These are phyloP conservation scores for Vigna unguiculata DNA, from an alignment of 306 rosid species.

Conservation along the genomic window DNA sequence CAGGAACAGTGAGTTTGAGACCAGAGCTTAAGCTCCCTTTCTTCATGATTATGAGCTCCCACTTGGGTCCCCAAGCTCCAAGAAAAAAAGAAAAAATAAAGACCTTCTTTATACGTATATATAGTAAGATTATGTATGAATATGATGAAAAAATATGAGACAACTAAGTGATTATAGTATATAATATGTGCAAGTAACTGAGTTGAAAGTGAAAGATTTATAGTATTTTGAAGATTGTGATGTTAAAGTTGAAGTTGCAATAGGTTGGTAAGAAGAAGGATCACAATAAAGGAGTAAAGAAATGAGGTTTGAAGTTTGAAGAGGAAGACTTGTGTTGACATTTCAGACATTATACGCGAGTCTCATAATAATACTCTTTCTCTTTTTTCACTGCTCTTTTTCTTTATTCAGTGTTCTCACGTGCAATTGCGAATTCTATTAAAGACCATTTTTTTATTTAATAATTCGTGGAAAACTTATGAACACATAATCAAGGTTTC, in stretches of 20 bases:
- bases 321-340: constrained; percentile 38
- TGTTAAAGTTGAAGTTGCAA: constrained; percentile 3
- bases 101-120: background rate
- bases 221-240: background rate
- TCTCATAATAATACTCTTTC: background rate
- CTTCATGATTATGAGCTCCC: constrained; percentile 58
- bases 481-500: background rate
- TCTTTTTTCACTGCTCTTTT: background rate
- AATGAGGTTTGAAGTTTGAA: background rate
- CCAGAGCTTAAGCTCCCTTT: constrained; percentile 58
- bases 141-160: constrained; percentile 3
- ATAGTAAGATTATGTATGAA: constrained; percentile 10
- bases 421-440: background rate
- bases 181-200: background rate
- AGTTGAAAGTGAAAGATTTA: background rate
- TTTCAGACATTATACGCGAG: constrained; percentile 31
- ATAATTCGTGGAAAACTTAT: background rate
- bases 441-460: background rate
- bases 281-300: background rate
- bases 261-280: constrained; percentile 6
- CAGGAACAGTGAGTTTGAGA: constrained; percentile 82
- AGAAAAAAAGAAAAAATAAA: background rate
- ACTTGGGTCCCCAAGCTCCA: background rate
- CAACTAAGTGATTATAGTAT: constrained; percentile 9
- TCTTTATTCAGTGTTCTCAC: constrained; percentile 15